phyloP scores from a whole-genome alignment of 441 rosid species.

The Gossypium armourianum region DNA sequence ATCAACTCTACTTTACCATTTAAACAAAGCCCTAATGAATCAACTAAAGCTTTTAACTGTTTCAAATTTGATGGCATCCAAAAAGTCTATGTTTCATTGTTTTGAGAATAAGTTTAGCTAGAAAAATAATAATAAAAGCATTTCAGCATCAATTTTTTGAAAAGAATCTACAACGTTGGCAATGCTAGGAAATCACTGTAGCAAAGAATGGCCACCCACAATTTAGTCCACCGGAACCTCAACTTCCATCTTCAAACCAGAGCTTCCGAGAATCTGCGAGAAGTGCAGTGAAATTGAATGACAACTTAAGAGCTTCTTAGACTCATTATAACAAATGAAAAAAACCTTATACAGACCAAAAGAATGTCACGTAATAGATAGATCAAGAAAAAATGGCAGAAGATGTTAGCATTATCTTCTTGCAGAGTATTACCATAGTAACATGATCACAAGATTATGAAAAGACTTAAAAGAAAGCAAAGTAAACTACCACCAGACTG shows the following conservation, averaged over 20 bases:
- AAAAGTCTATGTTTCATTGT: not conserved
- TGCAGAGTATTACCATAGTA: not conserved
- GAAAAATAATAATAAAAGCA: not conserved
- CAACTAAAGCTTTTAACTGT: not conserved
- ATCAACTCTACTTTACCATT: not conserved
- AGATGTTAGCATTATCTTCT: not conserved
- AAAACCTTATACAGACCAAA: not conserved
- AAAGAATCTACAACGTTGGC: not conserved
- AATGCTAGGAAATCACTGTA: not conserved
- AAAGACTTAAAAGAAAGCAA: not conserved
- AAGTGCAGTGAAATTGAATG: not conserved
- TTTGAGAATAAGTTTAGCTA: not conserved
- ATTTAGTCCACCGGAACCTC: conserved; percentile 55
- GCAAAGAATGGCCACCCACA: not conserved
- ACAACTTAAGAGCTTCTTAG: conserved; percentile 3
- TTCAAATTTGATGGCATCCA: not conserved
- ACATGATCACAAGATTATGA: not conserved
- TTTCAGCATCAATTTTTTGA: not conserved
- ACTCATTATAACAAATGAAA: not conserved
- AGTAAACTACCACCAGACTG: not conserved
- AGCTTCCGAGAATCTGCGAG: conserved; percentile 40
- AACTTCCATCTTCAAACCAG: conserved; percentile 52
- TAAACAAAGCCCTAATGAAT: not conserved
- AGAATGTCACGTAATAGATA: not conserved
- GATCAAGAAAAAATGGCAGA: not conserved